phyloP scores from a whole-genome alignment of 257 asterid genomes.

The Plantago major region DNA sequence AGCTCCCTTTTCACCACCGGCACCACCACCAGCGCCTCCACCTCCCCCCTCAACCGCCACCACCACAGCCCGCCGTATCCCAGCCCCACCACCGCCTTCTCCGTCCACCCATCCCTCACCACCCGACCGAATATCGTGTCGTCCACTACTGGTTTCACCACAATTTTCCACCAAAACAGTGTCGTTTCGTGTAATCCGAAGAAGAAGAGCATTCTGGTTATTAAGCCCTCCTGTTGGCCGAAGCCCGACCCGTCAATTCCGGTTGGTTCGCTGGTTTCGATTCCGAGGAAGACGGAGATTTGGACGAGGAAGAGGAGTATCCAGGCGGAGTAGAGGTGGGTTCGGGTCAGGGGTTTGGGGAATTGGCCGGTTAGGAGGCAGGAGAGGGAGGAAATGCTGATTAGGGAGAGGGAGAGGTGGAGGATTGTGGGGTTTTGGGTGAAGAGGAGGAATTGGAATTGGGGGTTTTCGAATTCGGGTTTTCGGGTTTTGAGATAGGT shows the following conservation, averaged over 20 bases:
- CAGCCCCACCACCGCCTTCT: slow-evolving; percentile 43
- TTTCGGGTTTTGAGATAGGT: slow-evolving; percentile 5
- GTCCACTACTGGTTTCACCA: slow-evolving; percentile 9
- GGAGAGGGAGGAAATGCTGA: slow-evolving; percentile 43
- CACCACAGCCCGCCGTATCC: slow-evolving; percentile 65
- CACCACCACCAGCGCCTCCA: slow-evolving; percentile 55
- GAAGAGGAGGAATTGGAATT: slow-evolving; percentile 27
- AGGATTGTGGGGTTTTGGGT: slow-evolving; percentile 35
- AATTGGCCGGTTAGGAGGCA: slow-evolving; percentile 32
- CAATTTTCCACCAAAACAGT: background rate
- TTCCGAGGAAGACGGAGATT: slow-evolving; percentile 62
- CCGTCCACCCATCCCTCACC: slow-evolving; percentile 22
- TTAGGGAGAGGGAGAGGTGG: slow-evolving; percentile 37
- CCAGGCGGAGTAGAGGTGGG: slow-evolving; percentile 43
- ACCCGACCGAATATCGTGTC: background rate
- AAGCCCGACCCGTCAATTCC: slow-evolving; percentile 49
- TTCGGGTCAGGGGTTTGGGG: slow-evolving; percentile 8
- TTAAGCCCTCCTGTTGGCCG: slow-evolving; percentile 9
- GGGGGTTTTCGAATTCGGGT: background rate
- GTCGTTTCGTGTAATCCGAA: slow-evolving; percentile 40
- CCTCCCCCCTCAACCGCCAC: slow-evolving; percentile 66
- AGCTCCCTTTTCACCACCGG: slow-evolving; percentile 42
- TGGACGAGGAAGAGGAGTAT: slow-evolving; percentile 42
- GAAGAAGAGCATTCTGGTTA: slow-evolving; percentile 39
- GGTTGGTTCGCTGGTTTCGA: slow-evolving; percentile 64